Percentiles rank a stretch among this genome's conserved stretches.
These are phyloP conservation scores for Heracleum sosnowskyi DNA, from an alignment of 129 eudicot genomes.

Conservation along the genomic window DNA sequence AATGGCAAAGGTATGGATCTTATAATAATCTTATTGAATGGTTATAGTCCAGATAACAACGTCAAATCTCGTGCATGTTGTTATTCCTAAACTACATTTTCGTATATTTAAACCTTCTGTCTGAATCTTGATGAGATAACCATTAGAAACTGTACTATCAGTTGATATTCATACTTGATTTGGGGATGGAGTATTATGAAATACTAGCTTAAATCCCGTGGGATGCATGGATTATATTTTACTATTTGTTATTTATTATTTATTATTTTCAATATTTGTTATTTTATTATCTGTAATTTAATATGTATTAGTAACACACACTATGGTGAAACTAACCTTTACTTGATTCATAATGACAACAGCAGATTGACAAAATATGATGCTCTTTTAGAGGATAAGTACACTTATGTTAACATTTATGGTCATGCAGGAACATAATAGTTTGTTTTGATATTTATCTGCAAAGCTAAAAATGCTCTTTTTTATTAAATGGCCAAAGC, in stretches of 20 bases:
- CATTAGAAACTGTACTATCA: neutral
- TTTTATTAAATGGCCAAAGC: neutral
- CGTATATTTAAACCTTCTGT: neutral
- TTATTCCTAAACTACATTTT: neutral
- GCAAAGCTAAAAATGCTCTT: neutral
- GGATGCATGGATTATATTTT: no score
- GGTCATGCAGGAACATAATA: neutral
- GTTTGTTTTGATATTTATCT: neutral
- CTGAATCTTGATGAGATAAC: neutral
- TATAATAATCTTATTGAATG: neutral
- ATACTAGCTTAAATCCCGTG: no score
- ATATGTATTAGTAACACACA: no score
- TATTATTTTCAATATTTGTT: no score
- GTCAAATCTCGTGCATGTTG: neutral
- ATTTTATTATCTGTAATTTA: no score
- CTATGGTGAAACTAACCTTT: no score
- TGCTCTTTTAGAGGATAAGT: neutral
- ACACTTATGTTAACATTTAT: neutral
- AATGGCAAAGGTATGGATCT: constrained; percentile 75
- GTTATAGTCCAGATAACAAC: neutral
- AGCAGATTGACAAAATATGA: neutral
- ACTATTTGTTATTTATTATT: no score
- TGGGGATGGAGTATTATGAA: neutral
- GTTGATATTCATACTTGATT: neutral
- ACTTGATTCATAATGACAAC: no score